Evolutionary conservation across 2,329 filamentous ascomycete species (phyloP).

Genomic region (Pseudocercospora fuligena): DNA sequence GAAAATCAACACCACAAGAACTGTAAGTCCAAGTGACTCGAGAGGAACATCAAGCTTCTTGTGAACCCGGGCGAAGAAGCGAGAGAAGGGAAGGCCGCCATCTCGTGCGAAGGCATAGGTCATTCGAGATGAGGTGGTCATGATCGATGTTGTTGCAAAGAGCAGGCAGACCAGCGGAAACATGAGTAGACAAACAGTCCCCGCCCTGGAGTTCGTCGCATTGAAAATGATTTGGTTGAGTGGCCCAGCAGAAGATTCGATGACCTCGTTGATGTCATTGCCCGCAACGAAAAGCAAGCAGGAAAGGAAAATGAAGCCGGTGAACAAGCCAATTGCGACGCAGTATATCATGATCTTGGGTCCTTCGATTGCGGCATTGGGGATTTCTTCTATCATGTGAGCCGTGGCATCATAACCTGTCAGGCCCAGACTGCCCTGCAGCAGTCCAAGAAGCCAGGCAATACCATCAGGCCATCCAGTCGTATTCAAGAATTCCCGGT

Average conservation of each 20-base stretch:
- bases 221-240: slow-evolving; percentile 43
- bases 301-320: slow-evolving; percentile 44
- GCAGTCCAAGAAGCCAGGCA: slow-evolving; percentile 51
- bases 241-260: slow-evolving; percentile 39
- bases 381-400: slow-evolving; percentile 54
- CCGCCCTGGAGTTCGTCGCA: slow-evolving; percentile 41
- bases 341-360: slow-evolving; percentile 46
- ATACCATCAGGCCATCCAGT: slow-evolving; percentile 47
- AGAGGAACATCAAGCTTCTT: slow-evolving; percentile 42
- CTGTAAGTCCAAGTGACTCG: slow-evolving; percentile 41
- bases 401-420: slow-evolving; percentile 59
- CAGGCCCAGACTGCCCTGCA: slow-evolving; percentile 43
- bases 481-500: slow-evolving; percentile 67
- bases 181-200: slow-evolving; percentile 43
- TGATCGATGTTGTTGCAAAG: slow-evolving; percentile 43
- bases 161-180: slow-evolving; percentile 43
- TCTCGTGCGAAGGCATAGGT: slow-evolving; percentile 45
- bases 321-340: slow-evolving; percentile 42
- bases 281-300: slow-evolving; percentile 45
- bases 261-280: slow-evolving; percentile 36
- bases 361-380: slow-evolving; percentile 41
- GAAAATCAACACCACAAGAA: slow-evolving; percentile 41
- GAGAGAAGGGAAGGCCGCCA: slow-evolving; percentile 42
- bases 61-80: slow-evolving; percentile 43
- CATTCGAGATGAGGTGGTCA: slow-evolving; percentile 45